Base-by-base conservation (phyloP, 108 stramenopile genomes). In the Craspedostauros australis region DNA sequence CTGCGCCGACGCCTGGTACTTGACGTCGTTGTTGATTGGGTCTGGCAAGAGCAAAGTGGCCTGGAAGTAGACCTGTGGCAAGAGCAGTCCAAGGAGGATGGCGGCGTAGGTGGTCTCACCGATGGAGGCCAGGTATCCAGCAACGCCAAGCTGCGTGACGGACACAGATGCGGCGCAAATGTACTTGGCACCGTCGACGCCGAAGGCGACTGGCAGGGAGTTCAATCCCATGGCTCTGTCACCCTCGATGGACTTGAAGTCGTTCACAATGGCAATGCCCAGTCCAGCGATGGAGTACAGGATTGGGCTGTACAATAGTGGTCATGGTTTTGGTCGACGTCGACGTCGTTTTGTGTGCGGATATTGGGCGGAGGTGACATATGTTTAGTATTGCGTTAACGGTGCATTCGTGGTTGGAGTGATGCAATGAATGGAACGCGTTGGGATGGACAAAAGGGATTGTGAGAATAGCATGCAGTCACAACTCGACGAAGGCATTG, bases 191-290 rank as follows among this genome's bases (percentile, higher is more conserved):
- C 64, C 78, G 53, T 96, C 94, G 34, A 96, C 69, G n/a, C 96
- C 96, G 75, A 95, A 96, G 18, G 93, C 94, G 28, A 96, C 94
- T 37, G 96, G 96, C 19, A 96, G 80, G 20, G 93, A 94, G 41
- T 94, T 72, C 36, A 96, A 67, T 53, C 96, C 96, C 59, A 96
- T 67, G 12, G 65, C 90, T 39, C 88, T 67, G 65, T 95, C 95
- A 28, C 95, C 95, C 66, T 96, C 95, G 41, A 96, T 90, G 22
- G 91, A 93, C 75, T 96, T 96, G 75, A 96, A 96, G 57, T 96
- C 96, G 67, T 96, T 96, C 11, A 96, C 94, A 65, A 96, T 95
- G 27, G 94, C 96, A 63, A 94, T 93, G 23, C 91, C 91, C 19
- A 96, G 70, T 23, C 96, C 96, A 34, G 96, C 94, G 66, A 95